A percentile compares a stretch with the other conserved stretches of the same genome.
Conservation (phyloP, 75 land plant genomes). For the Ceratopteris richardii region DNA sequence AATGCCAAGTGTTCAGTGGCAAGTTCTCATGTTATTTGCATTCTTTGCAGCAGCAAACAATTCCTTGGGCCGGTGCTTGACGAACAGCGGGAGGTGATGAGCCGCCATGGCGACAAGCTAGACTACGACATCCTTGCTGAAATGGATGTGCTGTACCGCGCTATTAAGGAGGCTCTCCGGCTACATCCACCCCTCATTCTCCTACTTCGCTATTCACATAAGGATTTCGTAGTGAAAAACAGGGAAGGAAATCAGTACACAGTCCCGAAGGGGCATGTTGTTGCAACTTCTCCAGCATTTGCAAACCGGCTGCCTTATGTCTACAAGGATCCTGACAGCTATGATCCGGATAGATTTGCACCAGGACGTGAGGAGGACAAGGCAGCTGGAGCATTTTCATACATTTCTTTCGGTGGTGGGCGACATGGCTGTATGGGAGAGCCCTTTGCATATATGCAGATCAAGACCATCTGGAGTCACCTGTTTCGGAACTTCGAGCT, state of each 20-base stretch:
- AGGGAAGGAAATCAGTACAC: slow-evolving; percentile 68
- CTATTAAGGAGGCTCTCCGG: slow-evolving; percentile 91
- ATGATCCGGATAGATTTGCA: slow-evolving; percentile 78
- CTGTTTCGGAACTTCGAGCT: slow-evolving; percentile 80
- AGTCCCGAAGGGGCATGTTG: slow-evolving; percentile 88
- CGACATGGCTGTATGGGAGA: slow-evolving; percentile 96
- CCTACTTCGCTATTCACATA: slow-evolving; percentile 76
- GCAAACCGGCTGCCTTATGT: slow-evolving; percentile 81
- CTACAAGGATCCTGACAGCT: slow-evolving; percentile 71
- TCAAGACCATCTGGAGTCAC: slow-evolving; percentile 95
- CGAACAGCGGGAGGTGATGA: slow-evolving; percentile 65
- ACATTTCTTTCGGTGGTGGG: slow-evolving; percentile 93
- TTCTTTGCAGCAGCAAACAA: slow-evolving; percentile 36
- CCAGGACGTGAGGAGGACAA: slow-evolving; percentile 88
- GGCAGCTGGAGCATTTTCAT: slow-evolving; percentile 79
- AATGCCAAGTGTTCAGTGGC: no score
- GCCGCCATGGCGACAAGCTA: slow-evolving; percentile 60
- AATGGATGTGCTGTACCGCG: slow-evolving; percentile 73
- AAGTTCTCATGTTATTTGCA: no score
- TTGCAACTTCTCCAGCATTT: slow-evolving; percentile 94
- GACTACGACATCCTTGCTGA: slow-evolving; percentile 80
- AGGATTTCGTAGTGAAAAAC: slow-evolving; percentile 73
- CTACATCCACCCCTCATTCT: slow-evolving; percentile 93
- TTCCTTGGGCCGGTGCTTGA: slow-evolving; percentile 52
- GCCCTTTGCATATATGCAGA: slow-evolving; percentile 93